Base-by-base conservation (phyloP, 202 grass and related monocot genomes). In the Panicum hallii region DNA sequence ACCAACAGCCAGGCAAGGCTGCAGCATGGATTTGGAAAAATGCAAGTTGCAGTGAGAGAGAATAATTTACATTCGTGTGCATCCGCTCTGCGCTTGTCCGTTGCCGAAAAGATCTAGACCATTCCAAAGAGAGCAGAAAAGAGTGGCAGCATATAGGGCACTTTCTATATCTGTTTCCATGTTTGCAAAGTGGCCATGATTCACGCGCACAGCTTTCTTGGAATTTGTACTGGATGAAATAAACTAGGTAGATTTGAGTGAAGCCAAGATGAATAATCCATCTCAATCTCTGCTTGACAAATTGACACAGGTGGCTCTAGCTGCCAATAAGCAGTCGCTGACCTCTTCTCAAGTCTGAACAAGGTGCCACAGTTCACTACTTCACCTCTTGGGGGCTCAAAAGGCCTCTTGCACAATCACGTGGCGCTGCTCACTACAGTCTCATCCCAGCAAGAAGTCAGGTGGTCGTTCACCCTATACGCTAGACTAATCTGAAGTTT, bases 41-140 rank as follows among this genome's bases (percentile, higher is more conserved):
- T 41, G 15, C 83, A 78, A 78, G 74, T 85, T 20, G 83, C 74
- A 41, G 34, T 23, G 11, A 57, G 9, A 42, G 38, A n/a, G 28
- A 5, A 53, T 23, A 41, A 41, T 15, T 28, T 61, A 41, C 38
- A 61, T 80, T 60, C 52, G 50, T 76, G 62, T 45, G 38, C 23
- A 63, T 58, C 82, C 38, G 11, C 36, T 44, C 13, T 6, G 12
- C 2, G 38, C 5, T 53, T 63, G 75, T 72, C 55, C 44, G 20
- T 63, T 42, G 66, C 63, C 7, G 50, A 63, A 72, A 63, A 79
- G 11, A 72, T 72, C 26, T 42, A 62, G 53, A 70, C 3, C 65
- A 50, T 71, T 85, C 42, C 42, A 48, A 53, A 53, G 12, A 84
- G 53, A 61, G 53, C 7, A 48, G 42, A 65, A 65, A 34, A 48